Percentiles rank a stretch among this genome's conserved stretches.
Conservation (phyloP, 768 basidiomycete genomes). For the Hirschioporus abietinus region DNA sequence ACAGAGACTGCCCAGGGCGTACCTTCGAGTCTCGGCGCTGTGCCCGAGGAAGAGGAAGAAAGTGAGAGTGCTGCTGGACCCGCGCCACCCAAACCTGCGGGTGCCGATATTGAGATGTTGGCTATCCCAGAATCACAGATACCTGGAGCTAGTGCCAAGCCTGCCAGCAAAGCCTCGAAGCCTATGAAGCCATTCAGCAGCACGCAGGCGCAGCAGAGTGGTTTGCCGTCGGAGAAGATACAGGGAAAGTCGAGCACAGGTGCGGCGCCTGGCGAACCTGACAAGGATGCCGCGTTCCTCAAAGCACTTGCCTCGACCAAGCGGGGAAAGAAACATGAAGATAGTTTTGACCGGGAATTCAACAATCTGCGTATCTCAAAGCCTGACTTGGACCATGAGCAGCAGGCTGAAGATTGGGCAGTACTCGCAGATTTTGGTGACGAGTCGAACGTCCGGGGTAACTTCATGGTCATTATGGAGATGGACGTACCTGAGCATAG, state of each 20-base stretch:
- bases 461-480: constrained; percentile 76
- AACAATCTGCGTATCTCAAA: constrained; percentile 69
- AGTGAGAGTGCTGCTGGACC: constrained; percentile 23
- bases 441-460: constrained; percentile 55
- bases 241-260: constrained; percentile 22
- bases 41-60: constrained; percentile 56
- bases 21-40: constrained; percentile 22
- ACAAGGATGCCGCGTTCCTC: constrained; percentile 64
- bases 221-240: background rate
- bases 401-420: constrained; percentile 50
- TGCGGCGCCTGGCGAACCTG: constrained; percentile 43
- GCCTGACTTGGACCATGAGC: constrained; percentile 42
- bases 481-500: constrained; percentile 46
- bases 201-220: background rate
- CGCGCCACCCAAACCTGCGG: constrained; percentile 10
- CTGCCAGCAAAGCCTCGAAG: background rate
- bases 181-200: background rate
- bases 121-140: constrained; percentile 20
- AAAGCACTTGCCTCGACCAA: constrained; percentile 72
- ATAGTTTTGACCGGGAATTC: constrained; percentile 74
- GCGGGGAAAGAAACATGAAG: constrained; percentile 59
- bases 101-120: constrained; percentile 32
- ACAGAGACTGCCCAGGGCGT: constrained; percentile 8
- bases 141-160: constrained; percentile 26
- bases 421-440: constrained; percentile 63